A percentile compares a stretch with the other conserved stretches of the same genome.
These are phyloP conservation scores for Bidens hawaiensis DNA, from an alignment of 140 eudicot species.

Conservation along the genomic window DNA sequence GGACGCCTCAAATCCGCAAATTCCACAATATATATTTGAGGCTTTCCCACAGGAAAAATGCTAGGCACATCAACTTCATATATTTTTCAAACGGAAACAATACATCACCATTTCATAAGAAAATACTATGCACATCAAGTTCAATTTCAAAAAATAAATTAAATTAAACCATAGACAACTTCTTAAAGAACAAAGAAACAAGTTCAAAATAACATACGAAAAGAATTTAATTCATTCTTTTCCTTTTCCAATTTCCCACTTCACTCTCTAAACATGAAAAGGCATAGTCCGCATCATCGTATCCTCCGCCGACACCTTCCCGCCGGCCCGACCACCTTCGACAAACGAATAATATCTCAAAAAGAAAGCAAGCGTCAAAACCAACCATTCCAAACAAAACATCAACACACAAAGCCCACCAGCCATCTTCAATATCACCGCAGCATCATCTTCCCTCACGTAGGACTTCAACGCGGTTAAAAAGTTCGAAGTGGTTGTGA, in stretches of 20 bases:
- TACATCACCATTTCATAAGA: background rate
- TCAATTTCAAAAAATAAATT: background rate
- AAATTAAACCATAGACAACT: background rate
- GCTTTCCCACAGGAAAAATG: no score
- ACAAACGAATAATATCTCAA: slow-evolving; percentile 42
- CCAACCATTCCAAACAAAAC: slow-evolving; percentile 55
- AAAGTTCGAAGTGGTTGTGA: slow-evolving; percentile 41
- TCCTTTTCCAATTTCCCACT: no score
- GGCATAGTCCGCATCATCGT: slow-evolving; percentile 64
- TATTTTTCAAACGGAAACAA: background rate
- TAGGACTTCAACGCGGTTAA: slow-evolving; percentile 43
- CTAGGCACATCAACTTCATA: no score
- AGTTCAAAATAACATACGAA: background rate
- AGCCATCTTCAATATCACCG: slow-evolving; percentile 41
- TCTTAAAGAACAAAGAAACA: background rate
- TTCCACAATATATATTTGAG: no score
- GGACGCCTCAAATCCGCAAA: no score
- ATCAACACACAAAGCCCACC: slow-evolving; percentile 54
- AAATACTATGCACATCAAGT: background rate
- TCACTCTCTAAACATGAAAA: slow-evolving; percentile 41
- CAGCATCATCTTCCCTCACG: slow-evolving; percentile 45
- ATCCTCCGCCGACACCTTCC: slow-evolving; percentile 48
- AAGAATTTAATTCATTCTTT: background rate
- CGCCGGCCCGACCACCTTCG: slow-evolving; percentile 25
- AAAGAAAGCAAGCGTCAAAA: slow-evolving; percentile 38